phyloP scores from a whole-genome alignment of 139 green algal genomes.

The Chlamydomonas asymmetrica region DNA sequence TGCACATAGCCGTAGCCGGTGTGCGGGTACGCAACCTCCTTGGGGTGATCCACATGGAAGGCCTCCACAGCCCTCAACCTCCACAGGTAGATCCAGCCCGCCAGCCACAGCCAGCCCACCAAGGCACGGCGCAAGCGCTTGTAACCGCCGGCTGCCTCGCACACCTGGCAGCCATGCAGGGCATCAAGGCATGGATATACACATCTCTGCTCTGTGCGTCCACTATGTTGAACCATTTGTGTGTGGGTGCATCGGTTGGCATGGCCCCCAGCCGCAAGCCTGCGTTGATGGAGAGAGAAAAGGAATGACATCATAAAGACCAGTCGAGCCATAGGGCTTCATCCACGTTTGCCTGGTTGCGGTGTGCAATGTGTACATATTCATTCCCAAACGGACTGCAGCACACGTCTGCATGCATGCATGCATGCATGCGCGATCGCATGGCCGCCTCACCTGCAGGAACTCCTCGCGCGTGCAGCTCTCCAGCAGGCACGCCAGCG shows the following conservation, averaged over 20 bases:
- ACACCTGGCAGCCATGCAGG: background rate
- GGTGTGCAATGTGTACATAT: background rate
- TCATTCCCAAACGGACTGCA: background rate
- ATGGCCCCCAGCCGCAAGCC: background rate
- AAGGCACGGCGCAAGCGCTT: slow-evolving; percentile 10
- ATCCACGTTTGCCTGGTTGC: background rate
- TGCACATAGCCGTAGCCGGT: too few relatives aligned
- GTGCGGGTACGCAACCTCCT: too few relatives aligned
- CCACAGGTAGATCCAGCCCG: slow-evolving; percentile 24
- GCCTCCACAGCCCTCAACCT: slow-evolving; percentile 20
- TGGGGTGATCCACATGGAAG: too few relatives aligned
- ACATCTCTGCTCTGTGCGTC: background rate
- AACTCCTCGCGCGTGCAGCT: slow-evolving; percentile 43
- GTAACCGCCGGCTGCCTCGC: slow-evolving; percentile 24
- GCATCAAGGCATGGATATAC: background rate
- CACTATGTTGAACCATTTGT: background rate
- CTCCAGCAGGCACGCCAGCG: slow-evolving; percentile 59
- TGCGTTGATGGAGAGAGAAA: background rate
- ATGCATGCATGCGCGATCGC: too few relatives aligned
- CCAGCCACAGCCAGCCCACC: slow-evolving; percentile 30
- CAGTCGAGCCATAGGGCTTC: background rate
- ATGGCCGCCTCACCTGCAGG: slow-evolving; percentile 19
- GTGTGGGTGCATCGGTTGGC: background rate
- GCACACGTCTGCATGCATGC: too few relatives aligned
- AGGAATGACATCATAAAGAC: background rate